Evolutionary conservation across 1,139 yeast species (phyloP), one percentile per base, ranked within the genome.

Genomic region (Debaryomyces subglobosus): DNA sequence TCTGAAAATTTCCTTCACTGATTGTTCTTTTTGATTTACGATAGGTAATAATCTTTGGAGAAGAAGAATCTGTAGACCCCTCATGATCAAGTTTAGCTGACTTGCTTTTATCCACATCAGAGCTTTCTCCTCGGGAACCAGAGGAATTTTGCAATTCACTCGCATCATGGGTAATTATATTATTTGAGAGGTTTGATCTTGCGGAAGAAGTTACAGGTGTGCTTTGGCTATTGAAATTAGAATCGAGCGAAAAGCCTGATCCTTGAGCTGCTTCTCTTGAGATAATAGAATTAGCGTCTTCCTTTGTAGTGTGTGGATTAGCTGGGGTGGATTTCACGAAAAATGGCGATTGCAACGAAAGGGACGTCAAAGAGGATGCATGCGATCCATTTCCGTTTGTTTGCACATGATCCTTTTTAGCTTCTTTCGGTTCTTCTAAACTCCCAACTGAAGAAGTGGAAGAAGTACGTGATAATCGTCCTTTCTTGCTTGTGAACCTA

Each of bases 291-390:
- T 57, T 71, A 12, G 79, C 81, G 55, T 82, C 86, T 39, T 81
- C 77, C 46, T 64, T 76, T 0, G 88, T 83, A 2, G 85, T 80
- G 43, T 73, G 78, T 0, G 89, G 87, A 51, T 78, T 70, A 0
- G 87, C 86, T 0, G 86, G 86, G 0, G 74, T 63, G 3, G 85
- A 69, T 55, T 82, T 82, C 39, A 61, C 65, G 39, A 68, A 47
- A 48, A 72, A 71, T 9, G 77, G 71, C 3, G 77, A 68, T 50
- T 71, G 76, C 13, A 74, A 58, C 4, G 72, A 62, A 12, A 59
- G 47, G 2, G 74, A 61, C 1, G 74, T 63, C 21, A 58, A 48
- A 8, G 70, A 63, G 10, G 68, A 60, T 6, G 49, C 44, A 18
- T 50, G 51, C 2, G 56, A 52, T 9, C 42, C 30, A 24, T 49